These are phyloP conservation scores for Glutinoglossum americanum DNA, from an alignment of 495 filamentous ascomycete genomes.

Conservation along the genomic window DNA sequence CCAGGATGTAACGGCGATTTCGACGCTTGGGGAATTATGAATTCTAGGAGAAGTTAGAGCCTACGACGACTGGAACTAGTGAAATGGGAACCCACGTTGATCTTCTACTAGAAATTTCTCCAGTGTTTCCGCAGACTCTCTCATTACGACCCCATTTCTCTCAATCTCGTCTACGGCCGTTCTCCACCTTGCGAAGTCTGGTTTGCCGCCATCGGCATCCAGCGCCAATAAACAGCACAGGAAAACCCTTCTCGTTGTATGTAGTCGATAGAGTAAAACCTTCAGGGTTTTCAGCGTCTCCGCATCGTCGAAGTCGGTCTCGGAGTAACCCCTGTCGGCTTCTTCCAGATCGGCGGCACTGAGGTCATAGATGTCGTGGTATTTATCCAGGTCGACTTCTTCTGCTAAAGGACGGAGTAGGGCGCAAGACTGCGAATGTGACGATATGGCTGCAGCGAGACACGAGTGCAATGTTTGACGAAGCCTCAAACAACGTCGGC, in stretches of 20 bases:
- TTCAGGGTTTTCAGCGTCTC: conserved; percentile 67
- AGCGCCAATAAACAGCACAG: conserved; percentile 73
- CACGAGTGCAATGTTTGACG: conserved; percentile 49
- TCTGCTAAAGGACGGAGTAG: conserved; percentile 50
- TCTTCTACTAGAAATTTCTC: conserved; percentile 56
- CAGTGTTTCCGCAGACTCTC: conserved; percentile 31
- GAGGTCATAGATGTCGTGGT: conserved; percentile 82
- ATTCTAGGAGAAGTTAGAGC: conserved; percentile 15
- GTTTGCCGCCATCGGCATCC: conserved; percentile 61
- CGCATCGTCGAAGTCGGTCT: conserved; percentile 42
- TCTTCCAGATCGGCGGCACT: conserved; percentile 53
- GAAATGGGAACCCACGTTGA: conserved; percentile 37
- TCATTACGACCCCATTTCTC: conserved; percentile 33
- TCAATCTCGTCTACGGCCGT: conserved; percentile 56
- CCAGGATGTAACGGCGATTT: conserved; percentile 48
- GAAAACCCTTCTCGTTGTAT: conserved; percentile 59
- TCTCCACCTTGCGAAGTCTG: conserved; percentile 63
- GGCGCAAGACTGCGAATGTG: conserved; percentile 42
- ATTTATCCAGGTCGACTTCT: conserved; percentile 64
- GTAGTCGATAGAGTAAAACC: conserved; percentile 54
- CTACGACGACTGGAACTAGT: background rate
- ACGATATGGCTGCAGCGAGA: conserved; percentile 44
- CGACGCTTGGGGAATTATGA: conserved; percentile 37
- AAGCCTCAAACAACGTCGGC: conserved; percentile 54
- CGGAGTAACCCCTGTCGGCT: conserved; percentile 34